phyloP scores from a whole-genome alignment of 345 rosid genomes.

The Citrus mangshanensis region DNA sequence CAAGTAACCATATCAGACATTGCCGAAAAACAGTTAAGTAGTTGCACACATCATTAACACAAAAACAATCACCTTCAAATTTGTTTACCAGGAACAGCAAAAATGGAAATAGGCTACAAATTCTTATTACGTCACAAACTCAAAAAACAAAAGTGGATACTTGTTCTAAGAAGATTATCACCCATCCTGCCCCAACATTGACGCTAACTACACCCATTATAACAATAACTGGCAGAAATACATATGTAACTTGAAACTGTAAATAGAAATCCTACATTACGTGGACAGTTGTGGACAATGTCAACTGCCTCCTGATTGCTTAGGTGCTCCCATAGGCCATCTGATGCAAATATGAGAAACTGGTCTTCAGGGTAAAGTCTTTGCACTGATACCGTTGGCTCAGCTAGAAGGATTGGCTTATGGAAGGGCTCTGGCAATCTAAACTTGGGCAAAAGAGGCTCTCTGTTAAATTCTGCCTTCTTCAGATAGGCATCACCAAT shows the following conservation, averaged over 20 bases:
- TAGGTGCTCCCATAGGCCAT: slow-evolving; percentile 97
- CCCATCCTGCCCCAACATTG: slow-evolving; percentile 3
- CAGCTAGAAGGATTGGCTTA: slow-evolving; percentile 83
- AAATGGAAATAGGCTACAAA: background rate
- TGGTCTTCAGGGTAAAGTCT: slow-evolving; percentile 72
- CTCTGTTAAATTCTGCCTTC: slow-evolving; percentile 79
- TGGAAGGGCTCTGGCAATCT: slow-evolving; percentile 69
- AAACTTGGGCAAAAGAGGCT: slow-evolving; percentile 78
- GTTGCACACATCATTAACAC: background rate
- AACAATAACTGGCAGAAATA: background rate
- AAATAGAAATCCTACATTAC: slow-evolving; percentile 53
- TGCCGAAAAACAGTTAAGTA: background rate
- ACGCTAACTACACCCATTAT: background rate
- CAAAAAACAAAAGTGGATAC: background rate
- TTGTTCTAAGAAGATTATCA: slow-evolving; percentile 9
- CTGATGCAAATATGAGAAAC: slow-evolving; percentile 94
- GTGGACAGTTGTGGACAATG: slow-evolving; percentile 73
- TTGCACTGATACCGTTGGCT: slow-evolving; percentile 74
- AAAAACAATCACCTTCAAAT: background rate
- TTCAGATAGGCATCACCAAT: slow-evolving; percentile 96
- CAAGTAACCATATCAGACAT: background rate
- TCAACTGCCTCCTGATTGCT: slow-evolving; percentile 93
- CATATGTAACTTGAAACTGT: background rate
- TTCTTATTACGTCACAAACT: background rate
- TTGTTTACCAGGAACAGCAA: background rate